Percentiles rank a stretch among this genome's conserved stretches.
Conservation (phyloP, 768 basidiomycete genomes). For the Brasilioporus rufonigricans region DNA sequence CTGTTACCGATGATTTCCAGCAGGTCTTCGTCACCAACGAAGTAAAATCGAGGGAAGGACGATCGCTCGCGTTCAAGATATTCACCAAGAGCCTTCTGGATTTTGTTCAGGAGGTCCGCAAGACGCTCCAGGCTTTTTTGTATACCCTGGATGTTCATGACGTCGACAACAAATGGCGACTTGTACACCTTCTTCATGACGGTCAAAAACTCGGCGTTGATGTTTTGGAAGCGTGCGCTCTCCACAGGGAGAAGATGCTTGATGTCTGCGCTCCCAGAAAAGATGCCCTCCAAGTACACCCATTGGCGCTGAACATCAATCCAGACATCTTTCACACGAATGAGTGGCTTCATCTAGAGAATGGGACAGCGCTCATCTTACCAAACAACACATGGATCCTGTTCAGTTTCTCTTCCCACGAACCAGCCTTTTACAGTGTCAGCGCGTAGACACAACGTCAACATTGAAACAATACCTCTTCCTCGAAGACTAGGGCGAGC, state of each 20-base stretch:
- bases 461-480: conserved; percentile 54
- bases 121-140: conserved; percentile 98
- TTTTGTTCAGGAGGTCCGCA: conserved; percentile 94
- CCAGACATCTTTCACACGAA: conserved; percentile 75
- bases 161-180: conserved; percentile 95
- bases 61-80: conserved; percentile 97
- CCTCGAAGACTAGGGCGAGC: conserved; percentile 68
- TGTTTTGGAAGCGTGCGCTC: conserved; percentile 96
- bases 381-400: conserved; percentile 96
- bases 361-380: conserved; percentile 31
- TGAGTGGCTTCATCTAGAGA: neutral
- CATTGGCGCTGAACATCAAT: conserved; percentile 99
- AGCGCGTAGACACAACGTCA: neutral
- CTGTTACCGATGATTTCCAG: conserved; percentile 99
- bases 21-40: conserved; percentile 97
- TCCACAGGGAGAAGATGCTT: conserved; percentile 98
- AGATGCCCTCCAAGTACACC: conserved; percentile 99
- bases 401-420: conserved; percentile 97
- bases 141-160: conserved; percentile 92
- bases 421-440: conserved; percentile 54
- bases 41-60: conserved; percentile 99
- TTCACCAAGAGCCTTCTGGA: conserved; percentile 98
- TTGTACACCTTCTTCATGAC: conserved; percentile 99
- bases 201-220: conserved; percentile 95
- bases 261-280: conserved; percentile 99